Base-by-base conservation (phyloP, 2,329 filamentous ascomycete genomes). In the Aphanocladium album region DNA sequence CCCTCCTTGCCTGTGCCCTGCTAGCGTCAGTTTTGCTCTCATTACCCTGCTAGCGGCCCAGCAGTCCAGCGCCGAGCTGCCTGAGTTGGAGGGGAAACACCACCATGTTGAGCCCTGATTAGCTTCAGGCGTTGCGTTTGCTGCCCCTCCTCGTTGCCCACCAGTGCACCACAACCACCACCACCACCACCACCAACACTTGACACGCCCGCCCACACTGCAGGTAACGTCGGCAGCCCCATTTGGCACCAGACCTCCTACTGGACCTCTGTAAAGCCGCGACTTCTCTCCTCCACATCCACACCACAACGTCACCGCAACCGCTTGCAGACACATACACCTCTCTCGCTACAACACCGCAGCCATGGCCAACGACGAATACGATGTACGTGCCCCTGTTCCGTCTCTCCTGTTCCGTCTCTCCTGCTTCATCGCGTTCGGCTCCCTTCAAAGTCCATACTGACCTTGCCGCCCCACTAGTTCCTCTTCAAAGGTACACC, bases 331-430 rank as follows among this genome's bases (percentile, higher is more conserved):
- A 59, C 56, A 59, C 55, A 50, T 47, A n/a, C 54, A 43, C 43
- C 19, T 6, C 19, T 35, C 27, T 53, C 37, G 56, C 37, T 30
- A 52, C 46, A 51, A 46, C 21, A 64, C 68, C 72, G 72, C 77
- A 81, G 83, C 71, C 79, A 99, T 98, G 95, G 95, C 93, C 74
- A 99, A 98, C 88, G 95, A 99, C 86, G 95, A 99, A 84, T 99
- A 99, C 83, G 95, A 99, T 89, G 93, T 98, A 82, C 84, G 92
- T 75, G 52, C 47, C 50, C 62, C 60, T 64, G 56, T 60, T 59
- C 65, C 62, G 64, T 58, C 65, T 66, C 60, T 63, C 57, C 61
- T 62, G 61, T 60, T 58, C 65, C 62, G 64, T 57, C 65, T 66
- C 60, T 64, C 57, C 61, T 62, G 61, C 64, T 66, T 60, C 35